A percentile compares a stretch with the other conserved stretches of the same genome.
Conservation (phyloP, 202 grass and related monocot genomes). For the Eragrostis tef region DNA sequence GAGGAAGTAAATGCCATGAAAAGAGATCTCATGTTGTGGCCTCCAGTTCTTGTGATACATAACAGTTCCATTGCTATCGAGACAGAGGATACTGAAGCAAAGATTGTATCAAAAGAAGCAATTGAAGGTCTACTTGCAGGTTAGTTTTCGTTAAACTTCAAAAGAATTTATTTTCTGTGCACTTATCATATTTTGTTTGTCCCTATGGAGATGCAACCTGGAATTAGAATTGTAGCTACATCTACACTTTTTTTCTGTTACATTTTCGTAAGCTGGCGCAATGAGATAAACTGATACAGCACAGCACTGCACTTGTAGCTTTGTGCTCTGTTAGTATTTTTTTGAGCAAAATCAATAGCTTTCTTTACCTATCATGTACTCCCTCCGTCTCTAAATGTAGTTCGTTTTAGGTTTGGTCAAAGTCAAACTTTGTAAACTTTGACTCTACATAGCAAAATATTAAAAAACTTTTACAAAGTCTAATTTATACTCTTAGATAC, state of each 20-base stretch:
- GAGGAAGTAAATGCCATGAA: constrained; percentile 70
- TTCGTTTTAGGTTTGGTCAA: no score
- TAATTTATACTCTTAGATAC: no score
- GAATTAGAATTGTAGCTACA: not conserved
- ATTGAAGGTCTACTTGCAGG: constrained; percentile 73
- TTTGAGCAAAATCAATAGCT: constrained; percentile 27
- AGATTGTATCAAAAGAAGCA: constrained; percentile 55
- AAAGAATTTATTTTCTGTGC: constrained; percentile 15
- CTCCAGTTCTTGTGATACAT: constrained; percentile 79
- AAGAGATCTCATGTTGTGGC: constrained; percentile 87
- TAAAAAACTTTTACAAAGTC: no score
- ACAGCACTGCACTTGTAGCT: not conserved
- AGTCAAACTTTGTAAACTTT: no score
- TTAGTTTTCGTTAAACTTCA: constrained; percentile 48
- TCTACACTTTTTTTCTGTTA: not conserved
- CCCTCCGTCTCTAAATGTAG: no score
- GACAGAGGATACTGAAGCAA: constrained; percentile 38
- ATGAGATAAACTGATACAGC: not conserved
- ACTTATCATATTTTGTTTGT: constrained; percentile 4
- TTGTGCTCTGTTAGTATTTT: constrained; percentile 2
- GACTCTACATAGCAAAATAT: no score
- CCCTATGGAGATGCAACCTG: not conserved
- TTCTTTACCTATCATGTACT: not conserved
- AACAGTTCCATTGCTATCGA: constrained; percentile 58
- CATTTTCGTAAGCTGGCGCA: constrained; percentile 35